phyloP scores from a whole-genome alignment of 768 basidiomycete species.

The Suillus occidentalis region DNA sequence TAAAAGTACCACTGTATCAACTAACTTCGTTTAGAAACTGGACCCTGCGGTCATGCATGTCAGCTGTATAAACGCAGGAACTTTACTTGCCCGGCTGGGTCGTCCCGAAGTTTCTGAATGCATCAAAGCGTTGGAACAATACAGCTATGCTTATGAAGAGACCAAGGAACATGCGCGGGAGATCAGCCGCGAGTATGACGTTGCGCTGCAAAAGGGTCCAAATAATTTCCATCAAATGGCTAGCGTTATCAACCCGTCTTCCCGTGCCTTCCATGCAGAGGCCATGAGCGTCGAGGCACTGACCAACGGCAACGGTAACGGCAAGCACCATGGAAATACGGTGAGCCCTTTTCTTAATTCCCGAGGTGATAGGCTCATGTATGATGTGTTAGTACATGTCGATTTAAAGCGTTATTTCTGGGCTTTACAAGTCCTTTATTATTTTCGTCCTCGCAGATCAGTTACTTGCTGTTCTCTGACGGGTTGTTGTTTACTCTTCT shows the following conservation, averaged over 20 bases:
- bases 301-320: conserved; percentile 19
- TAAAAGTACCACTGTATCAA: conserved; percentile 14
- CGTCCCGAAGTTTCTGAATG: conserved; percentile 83
- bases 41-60: conserved; percentile 91
- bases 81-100: conserved; percentile 76
- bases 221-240: conserved; percentile 43
- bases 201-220: conserved; percentile 37
- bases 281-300: conserved; percentile 11
- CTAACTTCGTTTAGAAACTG: conserved; percentile 48
- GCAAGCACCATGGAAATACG: conserved; percentile 23
- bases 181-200: conserved; percentile 52
- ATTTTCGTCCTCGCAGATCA: not conserved
- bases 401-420: conserved; percentile 14
- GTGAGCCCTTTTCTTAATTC: conserved; percentile 10
- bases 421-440: conserved; percentile 28
- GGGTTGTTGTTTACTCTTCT: not conserved
- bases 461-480: not conserved
- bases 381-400: conserved; percentile 24
- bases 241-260: conserved; percentile 22
- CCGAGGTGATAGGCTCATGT: not conserved
- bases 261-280: conserved; percentile 20
- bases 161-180: conserved; percentile 75
- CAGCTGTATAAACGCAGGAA: conserved; percentile 81
- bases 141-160: conserved; percentile 85
- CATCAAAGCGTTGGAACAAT: conserved; percentile 84